These are phyloP conservation scores for Phytophthora vignae DNA, from an alignment of 352 stramenopile species.

Conservation along the genomic window DNA sequence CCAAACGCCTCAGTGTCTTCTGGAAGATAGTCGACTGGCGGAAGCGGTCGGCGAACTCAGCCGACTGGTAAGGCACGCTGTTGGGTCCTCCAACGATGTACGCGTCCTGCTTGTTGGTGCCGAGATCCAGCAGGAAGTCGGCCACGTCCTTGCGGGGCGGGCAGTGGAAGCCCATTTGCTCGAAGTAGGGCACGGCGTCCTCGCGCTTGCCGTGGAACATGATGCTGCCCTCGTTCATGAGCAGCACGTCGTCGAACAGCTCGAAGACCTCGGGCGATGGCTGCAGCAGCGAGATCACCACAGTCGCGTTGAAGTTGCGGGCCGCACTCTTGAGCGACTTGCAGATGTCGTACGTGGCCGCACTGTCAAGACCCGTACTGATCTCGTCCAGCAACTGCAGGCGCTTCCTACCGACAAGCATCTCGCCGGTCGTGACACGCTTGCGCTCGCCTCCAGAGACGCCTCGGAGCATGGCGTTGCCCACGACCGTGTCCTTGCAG, in stretches of 20 bases:
- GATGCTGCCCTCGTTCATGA: constrained; percentile 60
- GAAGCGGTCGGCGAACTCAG: constrained; percentile 61
- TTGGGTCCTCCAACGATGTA: no score
- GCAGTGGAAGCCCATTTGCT: constrained; percentile 54
- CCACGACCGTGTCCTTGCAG: constrained; percentile 66
- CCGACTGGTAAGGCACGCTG: constrained; percentile 29
- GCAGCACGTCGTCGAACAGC: constrained; percentile 64
- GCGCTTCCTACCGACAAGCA: constrained; percentile 79
- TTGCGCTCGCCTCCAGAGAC: constrained; percentile 65
- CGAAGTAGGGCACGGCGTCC: constrained; percentile 58
- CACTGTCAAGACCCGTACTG: constrained; percentile 62
- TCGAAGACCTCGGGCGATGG: constrained; percentile 61
- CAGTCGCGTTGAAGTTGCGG: constrained; percentile 53
- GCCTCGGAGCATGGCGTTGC: constrained; percentile 57
- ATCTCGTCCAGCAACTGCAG: constrained; percentile 86
- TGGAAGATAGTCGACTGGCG: constrained; percentile 59
- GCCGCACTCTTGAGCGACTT: constrained; percentile 70
- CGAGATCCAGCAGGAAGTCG: constrained; percentile 22
- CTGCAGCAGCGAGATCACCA: constrained; percentile 57
- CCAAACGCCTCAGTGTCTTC: constrained; percentile 45
- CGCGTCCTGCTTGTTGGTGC: constrained; percentile 34
- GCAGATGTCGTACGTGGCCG: constrained; percentile 80
- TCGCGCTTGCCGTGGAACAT: constrained; percentile 63
- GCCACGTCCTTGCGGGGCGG: constrained; percentile 24
- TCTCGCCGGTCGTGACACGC: constrained; percentile 61